A percentile compares a stretch with the other conserved stretches of the same genome.
Conservation (phyloP, 2,329 filamentous ascomycete genomes). For the Alternaria metachromatica region DNA sequence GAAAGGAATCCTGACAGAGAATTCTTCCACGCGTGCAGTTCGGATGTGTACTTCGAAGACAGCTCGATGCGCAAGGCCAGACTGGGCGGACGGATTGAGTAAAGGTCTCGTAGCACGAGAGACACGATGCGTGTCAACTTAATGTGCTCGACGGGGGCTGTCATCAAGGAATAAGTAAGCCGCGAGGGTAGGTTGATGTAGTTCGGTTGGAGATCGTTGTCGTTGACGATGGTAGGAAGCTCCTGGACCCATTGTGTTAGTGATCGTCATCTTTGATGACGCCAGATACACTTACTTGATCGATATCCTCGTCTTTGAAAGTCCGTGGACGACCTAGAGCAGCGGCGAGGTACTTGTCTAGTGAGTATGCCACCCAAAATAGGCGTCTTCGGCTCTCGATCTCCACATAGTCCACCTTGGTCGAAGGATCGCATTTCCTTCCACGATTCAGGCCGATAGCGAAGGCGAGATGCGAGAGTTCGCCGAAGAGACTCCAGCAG, state of each 20-base stretch:
- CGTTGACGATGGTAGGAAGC: conserved; percentile 44
- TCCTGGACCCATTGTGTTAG: conserved; percentile 34
- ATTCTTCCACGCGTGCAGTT: conserved; percentile 55
- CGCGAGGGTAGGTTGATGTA: conserved; percentile 37
- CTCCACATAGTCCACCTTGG: conserved; percentile 53
- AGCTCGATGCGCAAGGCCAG: conserved; percentile 44
- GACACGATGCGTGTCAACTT: conserved; percentile 55
- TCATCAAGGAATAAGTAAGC: conserved; percentile 51
- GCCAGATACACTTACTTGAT: conserved; percentile 57
- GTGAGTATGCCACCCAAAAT: conserved; percentile 68
- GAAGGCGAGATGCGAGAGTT: conserved; percentile 60
- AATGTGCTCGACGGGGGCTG: conserved; percentile 55
- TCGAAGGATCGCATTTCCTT: conserved; percentile 39
- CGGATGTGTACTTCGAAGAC: conserved; percentile 51
- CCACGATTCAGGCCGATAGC: conserved; percentile 55
- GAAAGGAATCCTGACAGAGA: conserved; percentile 53
- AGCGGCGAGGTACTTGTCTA: conserved; percentile 70
- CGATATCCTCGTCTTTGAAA: conserved; percentile 69
- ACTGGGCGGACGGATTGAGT: conserved; percentile 48
- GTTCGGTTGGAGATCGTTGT: conserved; percentile 37
- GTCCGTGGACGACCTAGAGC: conserved; percentile 67
- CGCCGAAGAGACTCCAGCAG: conserved; percentile 67
- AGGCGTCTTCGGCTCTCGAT: conserved; percentile 63
- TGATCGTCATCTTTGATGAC: not conserved
- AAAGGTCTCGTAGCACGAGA: conserved; percentile 54